Evolutionary conservation across 192 early-diverging fungal genomes (phyloP).

Genomic region (Entomortierella beljakovae): DNA sequence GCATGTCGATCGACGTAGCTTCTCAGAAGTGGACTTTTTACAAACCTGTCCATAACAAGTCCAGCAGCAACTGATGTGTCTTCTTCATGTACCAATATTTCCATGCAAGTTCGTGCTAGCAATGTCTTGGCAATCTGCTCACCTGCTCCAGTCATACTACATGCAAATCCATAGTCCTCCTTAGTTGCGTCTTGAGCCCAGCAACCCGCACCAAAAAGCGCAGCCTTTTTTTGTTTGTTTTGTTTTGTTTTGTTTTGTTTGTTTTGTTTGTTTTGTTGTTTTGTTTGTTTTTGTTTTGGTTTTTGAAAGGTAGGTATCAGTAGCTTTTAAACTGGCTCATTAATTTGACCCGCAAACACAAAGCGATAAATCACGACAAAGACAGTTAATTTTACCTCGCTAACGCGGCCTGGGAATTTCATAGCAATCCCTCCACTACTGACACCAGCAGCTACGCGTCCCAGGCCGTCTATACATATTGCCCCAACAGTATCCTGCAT

Average conservation of each 20-base stretch:
- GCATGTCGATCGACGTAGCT: conserved; percentile 47
- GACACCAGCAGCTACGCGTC: conserved; percentile 78
- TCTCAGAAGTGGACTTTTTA: conserved; percentile 41
- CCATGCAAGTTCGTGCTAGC: conserved; percentile 71
- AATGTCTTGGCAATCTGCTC: conserved; percentile 87
- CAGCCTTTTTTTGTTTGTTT: conserved; percentile 65
- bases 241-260: neutral
- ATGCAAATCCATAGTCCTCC: conserved; percentile 59
- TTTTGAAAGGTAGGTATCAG: no score
- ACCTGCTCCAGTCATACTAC: conserved; percentile 81
- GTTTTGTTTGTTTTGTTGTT: neutral
- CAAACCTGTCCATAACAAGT: conserved; percentile 7
- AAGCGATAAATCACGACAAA: neutral
- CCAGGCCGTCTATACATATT: conserved; percentile 74
- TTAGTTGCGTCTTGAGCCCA: conserved; percentile 73
- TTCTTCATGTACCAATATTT: conserved; percentile 18
- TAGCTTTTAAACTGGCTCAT: no score
- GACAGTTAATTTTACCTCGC: conserved; percentile 66
- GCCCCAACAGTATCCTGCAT: conserved; percentile 91
- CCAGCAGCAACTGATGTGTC: neutral
- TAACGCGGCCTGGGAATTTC: conserved; percentile 85
- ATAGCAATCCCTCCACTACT: conserved; percentile 90
- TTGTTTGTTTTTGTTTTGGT: no score
- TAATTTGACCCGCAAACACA: neutral
- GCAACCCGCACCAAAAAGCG: conserved; percentile 83